Conservation (phyloP, 305 asterid genomes). For the Withania somnifera region DNA sequence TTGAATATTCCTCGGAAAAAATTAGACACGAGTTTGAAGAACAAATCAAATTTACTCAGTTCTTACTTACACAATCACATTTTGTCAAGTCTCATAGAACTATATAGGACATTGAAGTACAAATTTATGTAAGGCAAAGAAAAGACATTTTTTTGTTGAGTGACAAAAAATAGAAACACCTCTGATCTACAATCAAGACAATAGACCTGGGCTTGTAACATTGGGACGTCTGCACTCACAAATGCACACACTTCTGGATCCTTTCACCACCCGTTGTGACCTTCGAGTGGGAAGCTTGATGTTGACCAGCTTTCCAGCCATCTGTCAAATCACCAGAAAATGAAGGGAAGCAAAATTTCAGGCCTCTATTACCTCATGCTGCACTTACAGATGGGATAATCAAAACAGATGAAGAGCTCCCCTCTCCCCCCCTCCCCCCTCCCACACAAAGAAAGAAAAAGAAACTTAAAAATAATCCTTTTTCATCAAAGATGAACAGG, state of each 20-base stretch:
- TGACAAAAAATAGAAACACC: background rate
- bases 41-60: background rate
- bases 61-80: background rate
- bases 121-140: background rate
- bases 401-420: background rate
- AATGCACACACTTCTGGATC: conserved; percentile 60
- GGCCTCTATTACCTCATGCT: background rate
- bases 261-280: conserved; percentile 83
- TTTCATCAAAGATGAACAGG: background rate
- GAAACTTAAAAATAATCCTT: background rate
- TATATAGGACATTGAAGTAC: background rate
- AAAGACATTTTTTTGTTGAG: background rate
- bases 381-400: background rate
- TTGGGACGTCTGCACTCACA: conserved; percentile 80
- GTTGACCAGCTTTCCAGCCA: conserved; percentile 81
- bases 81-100: background rate
- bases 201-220: conserved; percentile 34
- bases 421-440: background rate
- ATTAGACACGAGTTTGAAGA: background rate
- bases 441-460: background rate
- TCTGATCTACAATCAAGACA: conserved; percentile 18
- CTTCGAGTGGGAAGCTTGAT: conserved; percentile 75
- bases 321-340: conserved; percentile 35
- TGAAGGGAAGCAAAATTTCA: background rate
- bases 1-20: background rate